phyloP scores from a whole-genome alignment of 1,284 basidiomycete species.

The Butyriboletus appendiculatus region DNA sequence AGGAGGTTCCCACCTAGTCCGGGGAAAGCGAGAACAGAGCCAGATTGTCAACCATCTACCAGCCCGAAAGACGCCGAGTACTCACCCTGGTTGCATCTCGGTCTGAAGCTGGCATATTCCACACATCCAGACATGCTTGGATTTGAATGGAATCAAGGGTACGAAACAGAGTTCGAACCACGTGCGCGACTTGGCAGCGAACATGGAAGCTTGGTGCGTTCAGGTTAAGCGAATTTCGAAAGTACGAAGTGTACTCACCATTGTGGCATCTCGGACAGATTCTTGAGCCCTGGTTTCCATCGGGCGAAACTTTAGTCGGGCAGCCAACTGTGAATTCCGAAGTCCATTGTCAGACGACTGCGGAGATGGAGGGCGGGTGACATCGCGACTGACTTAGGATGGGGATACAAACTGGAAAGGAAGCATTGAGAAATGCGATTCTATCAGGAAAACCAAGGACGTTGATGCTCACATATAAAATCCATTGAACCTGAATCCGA shows the following conservation, averaged over 20 bases:
- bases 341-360: constrained; percentile 14
- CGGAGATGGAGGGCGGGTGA: not conserved
- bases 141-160: constrained; percentile 48
- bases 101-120: constrained; percentile 51
- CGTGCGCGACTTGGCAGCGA: constrained; percentile 47
- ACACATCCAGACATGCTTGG: constrained; percentile 52
- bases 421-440: not conserved
- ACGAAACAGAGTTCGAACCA: constrained; percentile 58
- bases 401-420: constrained; percentile 47
- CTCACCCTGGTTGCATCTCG: constrained; percentile 47
- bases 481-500: constrained; percentile 15
- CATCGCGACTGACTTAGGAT: constrained; percentile 42
- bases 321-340: constrained; percentile 45
- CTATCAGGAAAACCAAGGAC: not conserved
- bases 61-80: not conserved
- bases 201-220: constrained; percentile 40
- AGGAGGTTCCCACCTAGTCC: constrained; percentile 47
- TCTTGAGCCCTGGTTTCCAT: constrained; percentile 42
- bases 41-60: not conserved
- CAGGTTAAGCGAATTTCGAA: not conserved
- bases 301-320: constrained; percentile 45
- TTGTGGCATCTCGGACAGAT: constrained; percentile 54
- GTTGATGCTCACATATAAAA: constrained; percentile 36
- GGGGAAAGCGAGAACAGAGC: not conserved
- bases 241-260: constrained; percentile 30